Evolutionary conservation across 2,329 filamentous ascomycete genomes (phyloP).

Genomic region (Pestalotiopsis sp.): DNA sequence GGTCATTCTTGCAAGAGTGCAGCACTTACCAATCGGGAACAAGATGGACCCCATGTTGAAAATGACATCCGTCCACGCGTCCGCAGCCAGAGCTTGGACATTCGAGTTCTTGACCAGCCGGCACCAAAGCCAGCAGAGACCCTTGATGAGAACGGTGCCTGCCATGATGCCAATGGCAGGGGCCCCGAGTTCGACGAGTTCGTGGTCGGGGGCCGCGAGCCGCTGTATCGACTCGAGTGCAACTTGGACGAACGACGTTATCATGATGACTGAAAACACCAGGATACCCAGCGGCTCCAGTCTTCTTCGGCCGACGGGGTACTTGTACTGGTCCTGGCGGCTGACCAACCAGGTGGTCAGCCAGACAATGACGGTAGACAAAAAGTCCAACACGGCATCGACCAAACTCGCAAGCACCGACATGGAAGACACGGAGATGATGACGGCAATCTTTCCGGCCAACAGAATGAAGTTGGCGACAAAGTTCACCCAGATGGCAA

Average conservation of each 20-base stretch:
- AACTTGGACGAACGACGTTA: conserved; percentile 82
- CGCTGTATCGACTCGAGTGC: conserved; percentile 70
- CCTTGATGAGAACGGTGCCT: conserved; percentile 80
- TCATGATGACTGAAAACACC: conserved; percentile 85
- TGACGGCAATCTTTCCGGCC: conserved; percentile 75
- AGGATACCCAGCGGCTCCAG: conserved; percentile 81
- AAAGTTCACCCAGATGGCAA: conserved; percentile 88
- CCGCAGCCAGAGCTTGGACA: conserved; percentile 73
- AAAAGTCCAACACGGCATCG: conserved; percentile 78
- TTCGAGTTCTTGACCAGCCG: conserved; percentile 83
- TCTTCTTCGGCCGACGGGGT: conserved; percentile 76
- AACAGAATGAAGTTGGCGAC: conserved; percentile 77
- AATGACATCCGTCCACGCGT: conserved; percentile 73
- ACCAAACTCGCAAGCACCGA: conserved; percentile 81
- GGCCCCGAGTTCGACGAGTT: conserved; percentile 72
- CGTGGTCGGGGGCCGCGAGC: conserved; percentile 62
- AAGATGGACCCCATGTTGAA: conserved; percentile 91
- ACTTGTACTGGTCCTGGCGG: conserved; percentile 73
- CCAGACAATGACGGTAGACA: conserved; percentile 82
- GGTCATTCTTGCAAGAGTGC: background rate
- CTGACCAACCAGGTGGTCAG: conserved; percentile 75
- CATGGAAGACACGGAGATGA: conserved; percentile 77
- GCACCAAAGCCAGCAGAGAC: conserved; percentile 85
- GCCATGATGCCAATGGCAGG: conserved; percentile 82
- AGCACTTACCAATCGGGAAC: conserved; percentile 69